Conservation (phyloP, 164 flowering plant genomes). For the Hamamelis virginiana region DNA sequence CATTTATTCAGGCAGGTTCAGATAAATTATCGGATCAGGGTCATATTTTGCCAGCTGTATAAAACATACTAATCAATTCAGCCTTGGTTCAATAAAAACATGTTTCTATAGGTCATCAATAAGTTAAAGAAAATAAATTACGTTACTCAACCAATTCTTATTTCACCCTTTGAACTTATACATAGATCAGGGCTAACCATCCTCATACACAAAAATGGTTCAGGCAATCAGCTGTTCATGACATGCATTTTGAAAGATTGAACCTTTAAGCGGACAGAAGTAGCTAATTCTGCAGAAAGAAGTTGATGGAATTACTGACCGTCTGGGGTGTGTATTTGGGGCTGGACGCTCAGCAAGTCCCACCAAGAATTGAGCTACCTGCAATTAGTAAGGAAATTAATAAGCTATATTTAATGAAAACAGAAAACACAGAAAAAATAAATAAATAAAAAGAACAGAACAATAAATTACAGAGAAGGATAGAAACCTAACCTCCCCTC, state of each 20-base stretch:
- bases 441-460: slow-evolving; percentile 4
- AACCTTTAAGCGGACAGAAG: not conserved
- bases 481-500: slow-evolving; percentile 68
- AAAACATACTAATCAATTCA: too few relatives aligned
- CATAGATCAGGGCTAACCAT: too few relatives aligned
- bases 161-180: too few relatives aligned
- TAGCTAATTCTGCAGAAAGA: not conserved
- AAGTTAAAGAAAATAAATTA: too few relatives aligned
- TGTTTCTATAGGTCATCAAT: too few relatives aligned
- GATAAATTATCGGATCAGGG: too few relatives aligned
- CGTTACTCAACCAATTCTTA: too few relatives aligned
- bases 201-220: too few relatives aligned
- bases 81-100: too few relatives aligned
- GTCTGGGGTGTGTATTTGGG: slow-evolving; percentile 60
- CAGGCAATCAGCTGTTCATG: too few relatives aligned
- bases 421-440: not conserved
- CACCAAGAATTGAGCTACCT: slow-evolving; percentile 94
- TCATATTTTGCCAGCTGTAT: too few relatives aligned
- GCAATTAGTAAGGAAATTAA: slow-evolving; percentile 12
- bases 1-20: too few relatives aligned
- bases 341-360: slow-evolving; percentile 83
- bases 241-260: not conserved
- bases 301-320: slow-evolving; percentile 31
- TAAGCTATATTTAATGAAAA: not conserved
- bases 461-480: not conserved